Evolutionary conservation across 371 early-diverging fungal species (phyloP).

Genomic region (Dichotomocladium elegans): DNA sequence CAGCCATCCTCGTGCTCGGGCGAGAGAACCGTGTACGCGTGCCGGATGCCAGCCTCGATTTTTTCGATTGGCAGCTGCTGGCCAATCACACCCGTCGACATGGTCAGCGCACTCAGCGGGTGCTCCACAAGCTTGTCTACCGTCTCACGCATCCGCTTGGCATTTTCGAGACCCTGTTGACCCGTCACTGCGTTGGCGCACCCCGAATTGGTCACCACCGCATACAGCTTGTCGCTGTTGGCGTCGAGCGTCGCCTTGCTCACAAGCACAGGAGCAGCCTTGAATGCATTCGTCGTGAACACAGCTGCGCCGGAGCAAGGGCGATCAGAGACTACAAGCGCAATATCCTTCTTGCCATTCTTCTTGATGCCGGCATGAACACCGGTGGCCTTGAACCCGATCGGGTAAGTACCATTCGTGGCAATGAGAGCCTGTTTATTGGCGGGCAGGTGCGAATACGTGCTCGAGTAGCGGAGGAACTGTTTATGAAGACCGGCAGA

Average conservation of each 20-base stretch:
- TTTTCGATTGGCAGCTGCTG: conserved; percentile 85
- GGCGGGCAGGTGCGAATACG: conserved; percentile 26
- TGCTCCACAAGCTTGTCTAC: conserved; percentile 49
- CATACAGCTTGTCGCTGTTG: conserved; percentile 51
- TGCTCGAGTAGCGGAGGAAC: conserved; percentile 5
- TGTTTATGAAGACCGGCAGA: not conserved
- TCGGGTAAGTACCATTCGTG: conserved; percentile 62
- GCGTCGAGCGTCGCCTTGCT: conserved; percentile 60
- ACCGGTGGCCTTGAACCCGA: conserved; percentile 81
- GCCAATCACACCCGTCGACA: conserved; percentile 98
- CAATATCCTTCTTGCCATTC: conserved; percentile 74
- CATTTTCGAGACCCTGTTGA: conserved; percentile 75
- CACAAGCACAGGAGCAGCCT: conserved; percentile 88
- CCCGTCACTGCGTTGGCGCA: conserved; percentile 97
- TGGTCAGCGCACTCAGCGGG: conserved; percentile 60
- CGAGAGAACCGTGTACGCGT: conserved; percentile 45
- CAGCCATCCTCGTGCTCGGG: conserved; percentile 60
- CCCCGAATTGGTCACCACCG: conserved; percentile 86
- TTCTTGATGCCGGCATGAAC: conserved; percentile 81
- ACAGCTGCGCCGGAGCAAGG: conserved; percentile 86
- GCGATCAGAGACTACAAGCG: conserved; percentile 69
- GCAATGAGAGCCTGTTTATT: conserved; percentile 49
- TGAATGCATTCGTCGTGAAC: conserved; percentile 89
- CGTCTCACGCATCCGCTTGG: conserved; percentile 63
- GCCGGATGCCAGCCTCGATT: conserved; percentile 69